Base-by-base conservation (phyloP, 257 asterid genomes). In the Fraxinus quadrangulata region DNA sequence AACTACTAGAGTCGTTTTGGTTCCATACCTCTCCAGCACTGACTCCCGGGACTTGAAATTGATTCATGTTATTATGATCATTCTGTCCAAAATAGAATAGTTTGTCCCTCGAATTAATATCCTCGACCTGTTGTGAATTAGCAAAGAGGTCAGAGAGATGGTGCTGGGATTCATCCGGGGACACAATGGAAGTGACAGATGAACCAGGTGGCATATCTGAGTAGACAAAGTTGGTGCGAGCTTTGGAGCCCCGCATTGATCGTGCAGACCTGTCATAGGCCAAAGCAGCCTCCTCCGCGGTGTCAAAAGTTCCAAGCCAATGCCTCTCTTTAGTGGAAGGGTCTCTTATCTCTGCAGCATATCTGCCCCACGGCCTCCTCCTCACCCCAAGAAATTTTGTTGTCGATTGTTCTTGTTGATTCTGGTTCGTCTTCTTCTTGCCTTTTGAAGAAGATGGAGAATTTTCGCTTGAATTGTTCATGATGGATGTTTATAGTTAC, bases 291-390 rank as follows among this genome's bases (percentile, higher is more conserved):
- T 93, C 98, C 83, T 93, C 97, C 0, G 97, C 97, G 0, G 97
- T 93, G 86, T 93, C 97, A 76, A 93, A 93, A 0, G 97, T 93
- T 49, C 97, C 97, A 19, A 93, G 81, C 97, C 97, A 93, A 67
- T 93, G 97, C 72, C 97, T 65, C 78, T 91, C 97, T 80, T 93
- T 93, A 6, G 98, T 93, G 1, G 87, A 78, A 0, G 98, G 98
- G 84, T 93, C 96, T 67, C 98, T 81, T 81, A 93, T 93, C 80
- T 93, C 97, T 0, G 98, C 94, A 0, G 98, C 98, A 28, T 93
- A 93, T 56, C 98, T 56, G 34, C 98, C 98, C 98, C 98, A 91
- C 0, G 98, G 98, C 76, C 98, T 86, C 66, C 96, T 70, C 30
- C 98, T 61, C 1, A 93, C 98, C 0, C 98, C 98, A 0, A 93